A percentile compares a stretch with the other conserved stretches of the same genome.
Evolutionary conservation across 441 rosid genomes (phyloP).

Genomic region (Daphne laureola): DNA sequence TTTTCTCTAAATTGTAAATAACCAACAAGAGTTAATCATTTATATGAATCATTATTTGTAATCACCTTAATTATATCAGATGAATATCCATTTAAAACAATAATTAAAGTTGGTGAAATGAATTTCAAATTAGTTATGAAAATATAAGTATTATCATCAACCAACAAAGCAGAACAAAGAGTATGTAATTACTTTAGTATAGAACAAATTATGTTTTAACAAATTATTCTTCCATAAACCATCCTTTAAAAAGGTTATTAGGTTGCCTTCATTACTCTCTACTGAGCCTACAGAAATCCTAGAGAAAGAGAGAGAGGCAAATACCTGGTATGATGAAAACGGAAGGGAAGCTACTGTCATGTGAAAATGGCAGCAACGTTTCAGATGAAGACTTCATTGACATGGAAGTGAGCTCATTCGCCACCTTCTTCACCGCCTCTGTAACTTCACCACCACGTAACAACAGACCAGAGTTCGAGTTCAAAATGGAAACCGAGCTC

Average conservation of each 20-base stretch:
- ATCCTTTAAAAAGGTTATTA: slow-evolving; percentile 25
- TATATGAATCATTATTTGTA: no score
- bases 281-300: neutral
- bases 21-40: no score
- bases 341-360: slow-evolving; percentile 31
- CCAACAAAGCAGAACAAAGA: no score
- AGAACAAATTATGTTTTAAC: neutral
- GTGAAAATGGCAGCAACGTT: slow-evolving; percentile 15
- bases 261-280: slow-evolving; percentile 13
- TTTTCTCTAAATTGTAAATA: no score
- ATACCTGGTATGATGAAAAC: slow-evolving; percentile 19
- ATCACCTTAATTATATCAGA: no score
- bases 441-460: slow-evolving; percentile 26
- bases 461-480: slow-evolving; percentile 46
- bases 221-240: slow-evolving; percentile 11
- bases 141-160: no score
- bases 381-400: slow-evolving; percentile 59
- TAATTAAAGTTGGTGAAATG: no score
- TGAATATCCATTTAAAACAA: no score
- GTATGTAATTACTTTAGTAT: no score
- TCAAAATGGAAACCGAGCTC: slow-evolving; percentile 41
- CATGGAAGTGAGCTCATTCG: slow-evolving; percentile 49
- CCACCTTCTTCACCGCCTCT: slow-evolving; percentile 34
- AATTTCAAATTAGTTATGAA: no score
- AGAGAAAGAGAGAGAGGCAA: neutral